Percentiles rank a stretch among this genome's conserved stretches.
These are phyloP conservation scores for Saccharomyces pastorianus DNA, from an alignment of 1,139 yeast species.

Conservation along the genomic window DNA sequence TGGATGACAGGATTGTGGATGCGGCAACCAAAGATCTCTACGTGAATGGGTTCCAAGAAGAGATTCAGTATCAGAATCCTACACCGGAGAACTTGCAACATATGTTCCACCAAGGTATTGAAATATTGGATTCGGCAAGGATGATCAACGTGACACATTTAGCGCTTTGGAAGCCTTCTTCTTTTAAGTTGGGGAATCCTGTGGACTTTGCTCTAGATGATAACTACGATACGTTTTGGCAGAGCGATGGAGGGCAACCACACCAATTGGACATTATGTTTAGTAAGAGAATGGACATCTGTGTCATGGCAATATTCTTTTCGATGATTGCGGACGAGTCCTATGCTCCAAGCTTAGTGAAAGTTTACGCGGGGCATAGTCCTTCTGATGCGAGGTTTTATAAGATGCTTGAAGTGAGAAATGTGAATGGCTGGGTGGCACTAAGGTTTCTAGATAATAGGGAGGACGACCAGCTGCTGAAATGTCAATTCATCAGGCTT, in stretches of 20 bases:
- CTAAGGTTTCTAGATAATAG: constrained; percentile 58
- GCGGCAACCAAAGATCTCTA: constrained; percentile 11
- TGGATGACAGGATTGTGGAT: constrained; percentile 15
- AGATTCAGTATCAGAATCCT: constrained; percentile 8
- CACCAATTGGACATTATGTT: constrained; percentile 77
- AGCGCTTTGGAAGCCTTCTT: constrained; percentile 82
- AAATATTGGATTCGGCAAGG: constrained; percentile 17
- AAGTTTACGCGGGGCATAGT: constrained; percentile 74
- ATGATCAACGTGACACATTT: constrained; percentile 63
- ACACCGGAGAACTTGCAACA: constrained; percentile 13
- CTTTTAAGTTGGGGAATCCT: constrained; percentile 67
- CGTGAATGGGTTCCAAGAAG: constrained; percentile 15
- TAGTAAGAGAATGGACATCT: constrained; percentile 65
- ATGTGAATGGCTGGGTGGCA: constrained; percentile 85
- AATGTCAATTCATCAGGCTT: constrained; percentile 65
- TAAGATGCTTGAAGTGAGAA: constrained; percentile 52
- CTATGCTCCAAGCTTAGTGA: constrained; percentile 75
- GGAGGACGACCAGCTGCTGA: constrained; percentile 46
- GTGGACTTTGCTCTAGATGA: constrained; percentile 65
- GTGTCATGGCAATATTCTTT: constrained; percentile 54
- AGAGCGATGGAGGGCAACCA: constrained; percentile 92
- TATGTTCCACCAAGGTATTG: constrained; percentile 19
- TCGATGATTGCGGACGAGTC: constrained; percentile 77
- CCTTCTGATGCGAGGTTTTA: constrained; percentile 78
- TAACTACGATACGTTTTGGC: constrained; percentile 78